Conservation (phyloP, 352 stramenopile genomes). For the Pythium dissimile region DNA sequence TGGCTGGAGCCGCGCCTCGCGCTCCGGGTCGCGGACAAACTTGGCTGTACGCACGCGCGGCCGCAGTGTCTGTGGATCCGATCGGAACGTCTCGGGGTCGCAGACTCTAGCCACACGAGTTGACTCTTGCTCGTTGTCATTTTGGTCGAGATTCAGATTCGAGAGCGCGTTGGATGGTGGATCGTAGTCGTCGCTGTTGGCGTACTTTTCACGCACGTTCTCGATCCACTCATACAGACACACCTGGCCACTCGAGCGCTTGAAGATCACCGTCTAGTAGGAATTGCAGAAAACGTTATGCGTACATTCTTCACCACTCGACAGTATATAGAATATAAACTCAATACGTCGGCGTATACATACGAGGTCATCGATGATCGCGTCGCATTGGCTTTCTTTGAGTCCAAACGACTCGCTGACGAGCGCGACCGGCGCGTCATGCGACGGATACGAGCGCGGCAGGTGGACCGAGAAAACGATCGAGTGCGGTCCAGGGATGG, state of each 20-base stretch:
- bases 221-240: slow-evolving; percentile 89
- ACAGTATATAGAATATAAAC: not conserved
- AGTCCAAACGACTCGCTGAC: slow-evolving; percentile 83
- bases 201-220: slow-evolving; percentile 71
- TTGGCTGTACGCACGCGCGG: slow-evolving; percentile 63
- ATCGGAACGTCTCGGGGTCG: slow-evolving; percentile 34
- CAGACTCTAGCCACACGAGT: slow-evolving; percentile 4
- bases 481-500: slow-evolving; percentile 52
- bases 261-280: slow-evolving; percentile 57
- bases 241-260: slow-evolving; percentile 70
- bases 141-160: not conserved
- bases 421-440: slow-evolving; percentile 64
- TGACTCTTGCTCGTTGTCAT: slow-evolving; percentile 8
- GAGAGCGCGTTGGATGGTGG: not conserved
- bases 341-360: not conserved
- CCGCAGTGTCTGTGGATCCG: slow-evolving; percentile 54
- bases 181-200: slow-evolving; percentile 39
- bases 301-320: not conserved
- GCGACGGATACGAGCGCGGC: slow-evolving; percentile 63
- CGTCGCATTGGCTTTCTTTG: slow-evolving; percentile 58
- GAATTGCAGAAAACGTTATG: slow-evolving; percentile 3
- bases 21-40: slow-evolving; percentile 46
- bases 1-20: slow-evolving; percentile 45
- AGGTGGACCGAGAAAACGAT: slow-evolving; percentile 74
- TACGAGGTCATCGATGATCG: slow-evolving; percentile 65